Evolutionary conservation across 805 yeast species (phyloP).

Genomic region (Starmera amethionina): DNA sequence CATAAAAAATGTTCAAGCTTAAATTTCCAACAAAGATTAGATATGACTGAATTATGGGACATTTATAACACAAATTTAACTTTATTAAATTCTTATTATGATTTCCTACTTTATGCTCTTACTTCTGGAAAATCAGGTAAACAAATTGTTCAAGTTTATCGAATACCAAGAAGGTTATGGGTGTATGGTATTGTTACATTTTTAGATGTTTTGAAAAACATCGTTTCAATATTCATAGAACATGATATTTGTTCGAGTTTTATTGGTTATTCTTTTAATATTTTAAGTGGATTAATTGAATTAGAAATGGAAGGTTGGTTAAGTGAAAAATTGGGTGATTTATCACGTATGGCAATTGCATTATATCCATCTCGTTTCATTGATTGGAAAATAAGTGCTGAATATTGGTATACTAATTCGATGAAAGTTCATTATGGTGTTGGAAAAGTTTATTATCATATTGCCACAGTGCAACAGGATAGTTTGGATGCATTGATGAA

Average conservation of each 20-base stretch:
- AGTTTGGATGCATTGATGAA: constrained; percentile 67
- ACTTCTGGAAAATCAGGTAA: constrained; percentile 70
- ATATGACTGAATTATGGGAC: constrained; percentile 60
- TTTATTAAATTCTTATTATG: constrained; percentile 60
- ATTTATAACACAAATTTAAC: constrained; percentile 60
- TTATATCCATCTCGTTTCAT: constrained; percentile 68
- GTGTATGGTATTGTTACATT: constrained; percentile 80
- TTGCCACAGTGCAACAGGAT: constrained; percentile 74
- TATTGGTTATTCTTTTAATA: constrained; percentile 58
- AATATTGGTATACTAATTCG: constrained; percentile 72
- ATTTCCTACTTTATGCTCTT: constrained; percentile 60
- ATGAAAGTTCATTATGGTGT: constrained; percentile 70
- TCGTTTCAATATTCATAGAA: constrained; percentile 61
- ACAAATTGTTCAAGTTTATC: constrained; percentile 66
- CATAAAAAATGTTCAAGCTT: constrained; percentile 60
- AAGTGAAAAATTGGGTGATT: constrained; percentile 69
- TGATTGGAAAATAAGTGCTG: constrained; percentile 80
- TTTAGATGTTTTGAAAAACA: constrained; percentile 65
- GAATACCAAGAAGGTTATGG: constrained; percentile 76
- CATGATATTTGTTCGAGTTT: constrained; percentile 74
- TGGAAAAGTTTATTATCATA: constrained; percentile 80
- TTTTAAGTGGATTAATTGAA: constrained; percentile 30
- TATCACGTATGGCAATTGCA: constrained; percentile 83
- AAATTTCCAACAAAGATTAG: constrained; percentile 43
- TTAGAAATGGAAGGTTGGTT: constrained; percentile 45